Evolutionary conservation across 2,329 filamentous ascomycete genomes (phyloP).

Genomic region (Aspergillus aculeatinus): DNA sequence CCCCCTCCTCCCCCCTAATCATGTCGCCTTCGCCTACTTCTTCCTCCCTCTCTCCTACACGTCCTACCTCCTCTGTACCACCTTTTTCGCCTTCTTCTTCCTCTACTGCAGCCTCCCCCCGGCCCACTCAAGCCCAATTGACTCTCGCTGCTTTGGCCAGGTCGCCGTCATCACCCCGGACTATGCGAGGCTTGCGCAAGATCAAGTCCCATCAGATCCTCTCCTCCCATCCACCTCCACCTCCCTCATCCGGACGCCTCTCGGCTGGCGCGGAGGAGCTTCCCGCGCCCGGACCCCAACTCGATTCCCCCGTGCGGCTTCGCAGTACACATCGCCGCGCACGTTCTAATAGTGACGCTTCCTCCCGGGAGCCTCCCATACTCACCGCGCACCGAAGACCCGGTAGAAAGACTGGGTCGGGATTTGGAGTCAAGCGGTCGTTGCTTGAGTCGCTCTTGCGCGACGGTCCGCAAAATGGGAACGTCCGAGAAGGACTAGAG

Average conservation of each 20-base stretch:
- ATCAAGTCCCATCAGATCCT: conserved; percentile 71
- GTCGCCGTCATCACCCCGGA: conserved; percentile 44
- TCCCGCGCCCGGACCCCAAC: conserved; percentile 23
- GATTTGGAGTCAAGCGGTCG: conserved; percentile 49
- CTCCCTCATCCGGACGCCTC: conserved; percentile 38
- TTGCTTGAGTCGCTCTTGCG: conserved; percentile 72
- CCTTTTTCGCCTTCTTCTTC: conserved; percentile 1
- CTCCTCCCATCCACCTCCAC: conserved; percentile 56
- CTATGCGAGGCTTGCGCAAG: conserved; percentile 67
- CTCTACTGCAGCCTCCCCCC: conserved; percentile 14
- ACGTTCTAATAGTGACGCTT: conserved; percentile 73
- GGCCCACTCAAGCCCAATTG: conserved; percentile 25
- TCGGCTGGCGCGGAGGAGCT: conserved; percentile 26
- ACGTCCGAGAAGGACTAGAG: conserved; percentile 49
- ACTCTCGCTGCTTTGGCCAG: conserved; percentile 28
- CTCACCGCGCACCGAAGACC: conserved; percentile 33
- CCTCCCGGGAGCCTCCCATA: conserved; percentile 37
- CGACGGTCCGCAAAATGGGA: conserved; percentile 73
- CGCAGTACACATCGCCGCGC: conserved; percentile 50
- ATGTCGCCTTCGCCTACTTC: conserved; percentile 12
- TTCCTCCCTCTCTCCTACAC: conserved; percentile 13
- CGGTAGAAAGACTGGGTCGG: conserved; percentile 46
- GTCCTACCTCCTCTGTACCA: not conserved
- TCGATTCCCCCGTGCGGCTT: conserved; percentile 29
- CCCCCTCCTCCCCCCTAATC: conserved; percentile 1